phyloP scores from a whole-genome alignment of 257 asterid genomes.

The Vinca minor region DNA sequence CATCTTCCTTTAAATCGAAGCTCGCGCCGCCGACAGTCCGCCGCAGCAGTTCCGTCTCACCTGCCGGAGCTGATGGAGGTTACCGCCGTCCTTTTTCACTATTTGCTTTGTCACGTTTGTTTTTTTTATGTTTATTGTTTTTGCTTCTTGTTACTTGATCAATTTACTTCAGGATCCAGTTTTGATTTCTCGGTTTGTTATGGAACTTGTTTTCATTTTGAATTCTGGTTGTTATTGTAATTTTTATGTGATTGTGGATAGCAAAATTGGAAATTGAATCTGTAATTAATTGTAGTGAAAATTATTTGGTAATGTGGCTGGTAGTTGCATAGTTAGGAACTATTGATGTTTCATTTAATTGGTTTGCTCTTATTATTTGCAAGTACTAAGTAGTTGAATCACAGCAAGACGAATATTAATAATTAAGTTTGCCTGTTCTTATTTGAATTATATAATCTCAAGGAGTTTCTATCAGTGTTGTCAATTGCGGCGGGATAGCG shows the following conservation, averaged over 20 bases:
- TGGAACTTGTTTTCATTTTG: not conserved
- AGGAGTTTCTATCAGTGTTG: not conserved
- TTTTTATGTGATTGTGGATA: not conserved
- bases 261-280: constrained; percentile 3
- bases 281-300: not conserved
- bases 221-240: too few species aligned
- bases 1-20: constrained; percentile 85
- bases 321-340: not conserved
- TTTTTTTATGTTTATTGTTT: constrained; percentile 8
- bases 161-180: constrained; percentile 13
- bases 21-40: constrained; percentile 54
- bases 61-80: constrained; percentile 58
- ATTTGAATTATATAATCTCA: not conserved
- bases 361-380: too few species aligned
- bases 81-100: too few species aligned
- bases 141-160: not conserved
- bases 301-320: constrained; percentile 12
- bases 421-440: not conserved
- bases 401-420: not conserved
- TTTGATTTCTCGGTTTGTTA: not conserved
- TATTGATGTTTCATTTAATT: not conserved
- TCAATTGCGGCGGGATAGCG: too few species aligned
- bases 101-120: too few species aligned
- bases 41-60: constrained; percentile 52
- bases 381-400: constrained; percentile 2